Base-by-base conservation (phyloP, 148 eudicot genomes). In the Rhododendron vialii region DNA sequence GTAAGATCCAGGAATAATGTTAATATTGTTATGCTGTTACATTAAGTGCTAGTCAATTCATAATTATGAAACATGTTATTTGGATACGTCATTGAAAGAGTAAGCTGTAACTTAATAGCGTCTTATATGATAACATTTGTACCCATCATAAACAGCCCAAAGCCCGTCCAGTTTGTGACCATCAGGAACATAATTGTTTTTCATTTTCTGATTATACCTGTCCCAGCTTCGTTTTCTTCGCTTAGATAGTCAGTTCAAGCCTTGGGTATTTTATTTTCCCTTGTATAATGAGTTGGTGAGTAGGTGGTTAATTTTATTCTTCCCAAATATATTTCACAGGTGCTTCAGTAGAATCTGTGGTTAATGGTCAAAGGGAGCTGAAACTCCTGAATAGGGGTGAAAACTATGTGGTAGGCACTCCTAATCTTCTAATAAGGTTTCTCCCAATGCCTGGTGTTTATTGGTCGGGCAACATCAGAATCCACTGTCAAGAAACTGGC, bases 371-470 rank as follows among this genome's bases (percentile, higher is more conserved):
- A 81, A 90, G 89, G 83, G 89, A 86, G 86, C 74, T 96, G 87
- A 96, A 87, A 57, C 90, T 96, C 7, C 59, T 89, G 18, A 43
- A 90, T 30, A 91, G 75, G 61, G 91, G 92, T 59, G 98, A 96
- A 89, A 92, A 78, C 24, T 96, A 96, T 84, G 88, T 86, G 69
- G 89, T 92, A 90, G 92, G 91, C 84, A 90, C 92, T 12, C 98
- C 98, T 14, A 96, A 90, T 14, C 88, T 96, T 35, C 83, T 91
- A 36, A 91, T 96, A 84, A 93, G 91, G 80, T 88, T 96, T 73
- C 84, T 96, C 22, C 98, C 98, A 3, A 41, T 91, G n/a, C 94
- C 93, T n/a, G 69, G 94, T 12, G 93, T 92, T 82, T 91, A 93
- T 24, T 95, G 98, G 96, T 79, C 89, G 1, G 98, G 98, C 38